phyloP scores from a whole-genome alignment of 179 eudicot genomes.

The Spergularia azorica region DNA sequence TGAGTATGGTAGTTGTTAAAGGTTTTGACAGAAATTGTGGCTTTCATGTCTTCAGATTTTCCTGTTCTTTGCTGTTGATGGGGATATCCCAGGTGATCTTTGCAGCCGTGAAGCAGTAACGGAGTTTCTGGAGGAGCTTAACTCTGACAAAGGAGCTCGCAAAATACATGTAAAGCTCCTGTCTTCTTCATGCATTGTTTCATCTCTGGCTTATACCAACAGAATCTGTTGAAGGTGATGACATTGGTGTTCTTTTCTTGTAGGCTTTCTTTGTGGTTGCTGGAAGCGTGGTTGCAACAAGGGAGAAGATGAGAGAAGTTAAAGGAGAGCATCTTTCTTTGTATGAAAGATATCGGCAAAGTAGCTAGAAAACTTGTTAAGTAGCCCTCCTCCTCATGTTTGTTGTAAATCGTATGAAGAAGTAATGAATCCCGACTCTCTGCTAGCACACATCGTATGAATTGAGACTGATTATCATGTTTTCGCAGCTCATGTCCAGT shows the following conservation, averaged over 20 bases:
- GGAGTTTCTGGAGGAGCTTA: constrained; percentile 20
- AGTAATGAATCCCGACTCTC: too few relatives aligned
- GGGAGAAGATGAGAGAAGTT: constrained; percentile 13
- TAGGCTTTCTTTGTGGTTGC: constrained; percentile 4
- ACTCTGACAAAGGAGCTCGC: constrained; percentile 1
- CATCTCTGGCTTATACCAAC: too few relatives aligned
- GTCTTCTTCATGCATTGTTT: background rate
- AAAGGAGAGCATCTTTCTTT: constrained; percentile 3
- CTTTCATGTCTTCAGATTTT: constrained; percentile 12
- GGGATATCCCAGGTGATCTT: background rate
- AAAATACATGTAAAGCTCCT: constrained; percentile 13
- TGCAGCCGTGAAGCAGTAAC: constrained; percentile 15
- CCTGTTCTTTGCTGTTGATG: constrained; percentile 23
- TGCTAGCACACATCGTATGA: too few relatives aligned
- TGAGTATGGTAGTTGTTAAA: background rate
- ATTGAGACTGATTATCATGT: too few relatives aligned
- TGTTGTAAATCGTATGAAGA: too few relatives aligned
- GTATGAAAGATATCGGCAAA: background rate
- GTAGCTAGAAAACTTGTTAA: background rate
- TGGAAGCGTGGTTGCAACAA: background rate
- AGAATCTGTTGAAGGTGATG: background rate
- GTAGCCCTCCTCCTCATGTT: too few relatives aligned
- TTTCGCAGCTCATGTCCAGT: too few relatives aligned
- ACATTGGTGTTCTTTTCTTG: background rate
- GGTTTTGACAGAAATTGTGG: background rate